Conservation (phyloP, 768 basidiomycete species). For the Mycena maculata region DNA sequence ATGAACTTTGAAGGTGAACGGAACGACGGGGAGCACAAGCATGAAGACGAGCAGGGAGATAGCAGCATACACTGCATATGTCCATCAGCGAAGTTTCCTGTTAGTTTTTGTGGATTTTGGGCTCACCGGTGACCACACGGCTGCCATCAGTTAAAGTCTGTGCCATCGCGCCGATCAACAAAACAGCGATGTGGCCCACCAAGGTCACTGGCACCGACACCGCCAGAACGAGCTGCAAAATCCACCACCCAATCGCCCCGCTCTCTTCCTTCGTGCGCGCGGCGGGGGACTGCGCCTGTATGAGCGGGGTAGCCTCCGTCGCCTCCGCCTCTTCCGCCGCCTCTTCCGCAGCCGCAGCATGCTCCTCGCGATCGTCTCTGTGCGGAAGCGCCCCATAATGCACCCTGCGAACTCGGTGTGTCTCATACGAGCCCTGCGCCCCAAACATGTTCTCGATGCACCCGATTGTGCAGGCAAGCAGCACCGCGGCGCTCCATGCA, state of each 20-base stretch:
- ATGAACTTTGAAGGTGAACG: constrained; percentile 69
- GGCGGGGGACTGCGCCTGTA: constrained; percentile 39
- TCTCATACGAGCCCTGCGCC: constrained; percentile 25
- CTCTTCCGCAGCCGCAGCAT: constrained; percentile 23
- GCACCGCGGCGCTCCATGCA: constrained; percentile 62
- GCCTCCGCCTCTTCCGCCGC: constrained; percentile 55
- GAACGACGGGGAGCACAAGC: constrained; percentile 68
- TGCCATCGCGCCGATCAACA: constrained; percentile 58
- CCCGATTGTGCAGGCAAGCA: constrained; percentile 57
- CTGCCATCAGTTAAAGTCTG: constrained; percentile 77
- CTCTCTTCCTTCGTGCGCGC: constrained; percentile 33
- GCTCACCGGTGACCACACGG: constrained; percentile 60
- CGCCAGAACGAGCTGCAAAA: constrained; percentile 65
- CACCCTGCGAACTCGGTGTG: constrained; percentile 28
- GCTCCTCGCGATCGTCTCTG: constrained; percentile 30
- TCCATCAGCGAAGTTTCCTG: constrained; percentile 13
- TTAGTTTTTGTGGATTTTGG: too few species aligned
- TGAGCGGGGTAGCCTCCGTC: constrained; percentile 70
- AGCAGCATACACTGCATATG: constrained; percentile 60
- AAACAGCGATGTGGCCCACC: constrained; percentile 59
- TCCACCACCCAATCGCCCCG: constrained; percentile 61
- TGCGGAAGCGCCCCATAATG: constrained; percentile 42
- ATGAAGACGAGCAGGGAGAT: constrained; percentile 61
- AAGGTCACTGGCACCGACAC: constrained; percentile 67
- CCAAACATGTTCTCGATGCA: constrained; percentile 46